phyloP scores from a whole-genome alignment of 306 rosid species.

The Corylus heterophylla region DNA sequence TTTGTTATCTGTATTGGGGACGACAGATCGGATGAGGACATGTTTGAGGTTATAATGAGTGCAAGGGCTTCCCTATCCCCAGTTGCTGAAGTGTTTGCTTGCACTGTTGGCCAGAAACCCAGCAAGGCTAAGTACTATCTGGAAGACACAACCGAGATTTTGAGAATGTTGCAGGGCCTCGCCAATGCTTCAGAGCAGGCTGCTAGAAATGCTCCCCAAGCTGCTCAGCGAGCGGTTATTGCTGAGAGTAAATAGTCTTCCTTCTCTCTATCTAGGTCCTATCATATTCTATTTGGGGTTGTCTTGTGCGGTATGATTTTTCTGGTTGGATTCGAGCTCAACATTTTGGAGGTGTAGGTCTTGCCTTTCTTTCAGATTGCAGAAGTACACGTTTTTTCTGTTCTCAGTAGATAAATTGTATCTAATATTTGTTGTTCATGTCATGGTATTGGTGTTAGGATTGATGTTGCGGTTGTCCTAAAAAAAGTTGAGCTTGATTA shows the following conservation, averaged over 20 bases:
- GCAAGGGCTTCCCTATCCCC: slow-evolving; percentile 49
- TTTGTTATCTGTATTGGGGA: slow-evolving; percentile 89
- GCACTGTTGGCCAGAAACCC: slow-evolving; percentile 65
- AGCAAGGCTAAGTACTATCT: slow-evolving; percentile 64
- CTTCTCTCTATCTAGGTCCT: slow-evolving; percentile 14
- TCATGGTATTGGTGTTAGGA: background rate
- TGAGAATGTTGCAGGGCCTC: slow-evolving; percentile 84
- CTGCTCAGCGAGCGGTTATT: slow-evolving; percentile 31
- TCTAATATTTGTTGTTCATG: background rate
- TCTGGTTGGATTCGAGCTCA: background rate
- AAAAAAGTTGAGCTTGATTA: no score
- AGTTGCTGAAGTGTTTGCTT: slow-evolving; percentile 53
- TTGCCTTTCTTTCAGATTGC: background rate
- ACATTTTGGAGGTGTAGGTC: background rate
- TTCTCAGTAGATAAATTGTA: background rate
- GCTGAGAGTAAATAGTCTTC: slow-evolving; percentile 38
- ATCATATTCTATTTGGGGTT: slow-evolving; percentile 19
- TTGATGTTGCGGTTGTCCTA: no score
- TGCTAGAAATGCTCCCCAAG: slow-evolving; percentile 30
- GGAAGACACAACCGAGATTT: slow-evolving; percentile 83
- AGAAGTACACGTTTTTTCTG: background rate
- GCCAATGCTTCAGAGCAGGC: slow-evolving; percentile 65
- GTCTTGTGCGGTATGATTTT: background rate
- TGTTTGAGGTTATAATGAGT: slow-evolving; percentile 64
- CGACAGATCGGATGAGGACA: slow-evolving; percentile 88